Base-by-base conservation (phyloP, 129 eudicot genomes). In the Deinandra increscens region DNA sequence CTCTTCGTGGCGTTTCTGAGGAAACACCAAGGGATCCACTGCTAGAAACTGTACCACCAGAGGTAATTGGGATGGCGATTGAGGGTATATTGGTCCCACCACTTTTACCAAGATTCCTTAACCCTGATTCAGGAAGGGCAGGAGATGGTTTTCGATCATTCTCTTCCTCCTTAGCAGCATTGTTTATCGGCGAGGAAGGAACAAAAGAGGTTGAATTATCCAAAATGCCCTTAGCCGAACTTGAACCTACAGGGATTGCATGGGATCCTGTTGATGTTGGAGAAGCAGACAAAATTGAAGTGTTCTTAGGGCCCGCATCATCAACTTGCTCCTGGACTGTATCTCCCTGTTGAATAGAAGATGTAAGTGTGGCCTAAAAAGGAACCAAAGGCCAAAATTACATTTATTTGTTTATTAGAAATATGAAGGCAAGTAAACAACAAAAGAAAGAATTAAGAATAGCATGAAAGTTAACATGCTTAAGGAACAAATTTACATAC, bases 101-200 rank as follows among this genome's bases (percentile, higher is more conserved):
- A 69, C 84, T 82, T 71, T 91, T 82, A 64, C 89, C 83, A 72
- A 85, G 69, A 71, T 86, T 67, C 83, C 94, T 60, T 81, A 84
- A 36, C 66, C 84, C 69, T 84, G 95, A 44, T 88, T 90, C 50
- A 37, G 84, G 18, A 13, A 85, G 83, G 31, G 93, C 87, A 4
- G 91, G 89, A 68, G 96, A 82, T 65, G 96, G 72, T 79, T 84
- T 94, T 9, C 74, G 88, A 60, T 70, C 85, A 45, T 49, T 44
- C 1, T 94, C 99, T 76, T 89, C 99, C 67, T 87, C 99, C 62
- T 84, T 79, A 61, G 66, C 39, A 7, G 96, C 54, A 80, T 80
- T 91, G 73, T 72, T 76, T 51, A 77, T 19, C 6, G 91, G 85
- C 42, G 99, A 65, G 42, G 91, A 76, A 64, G 84, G 74, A 17